Percentiles rank a stretch among this genome's conserved stretches.
Conservation (phyloP, 352 stramenopile genomes). For the Phytopythium ostracodes region DNA sequence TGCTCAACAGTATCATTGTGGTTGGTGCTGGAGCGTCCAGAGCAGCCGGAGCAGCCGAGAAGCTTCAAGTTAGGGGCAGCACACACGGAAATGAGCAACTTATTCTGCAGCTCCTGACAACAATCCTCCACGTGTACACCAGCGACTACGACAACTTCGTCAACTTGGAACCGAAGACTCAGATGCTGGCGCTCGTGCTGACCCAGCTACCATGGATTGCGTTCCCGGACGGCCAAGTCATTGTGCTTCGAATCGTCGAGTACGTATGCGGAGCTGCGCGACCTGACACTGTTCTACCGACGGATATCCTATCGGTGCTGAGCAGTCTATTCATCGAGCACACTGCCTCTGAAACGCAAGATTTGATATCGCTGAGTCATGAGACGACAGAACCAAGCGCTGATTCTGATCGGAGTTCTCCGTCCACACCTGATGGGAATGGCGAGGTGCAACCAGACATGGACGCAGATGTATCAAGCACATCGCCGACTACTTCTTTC, state of each 20-base stretch:
- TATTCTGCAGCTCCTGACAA: conserved; percentile 57
- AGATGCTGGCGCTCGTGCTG: conserved; percentile 61
- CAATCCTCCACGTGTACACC: conserved; percentile 67
- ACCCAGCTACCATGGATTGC: conserved; percentile 52
- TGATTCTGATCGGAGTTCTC: background rate
- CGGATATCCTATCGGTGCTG: conserved; percentile 61
- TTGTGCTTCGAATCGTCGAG: conserved; percentile 75
- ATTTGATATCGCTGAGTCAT: conserved; percentile 3
- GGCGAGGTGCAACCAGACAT: too few species aligned
- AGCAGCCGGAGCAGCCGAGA: background rate
- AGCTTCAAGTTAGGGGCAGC: conserved; percentile 1
- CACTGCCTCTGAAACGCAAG: conserved; percentile 23
- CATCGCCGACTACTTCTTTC: background rate
- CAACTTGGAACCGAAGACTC: conserved; percentile 64
- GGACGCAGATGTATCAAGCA: background rate
- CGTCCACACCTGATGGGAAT: background rate
- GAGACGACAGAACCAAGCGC: background rate
- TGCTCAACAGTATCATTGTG: conserved; percentile 44
- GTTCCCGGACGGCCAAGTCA: conserved; percentile 57
- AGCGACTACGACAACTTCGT: conserved; percentile 70
- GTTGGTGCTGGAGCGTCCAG: conserved; percentile 10
- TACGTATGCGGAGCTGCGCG: conserved; percentile 63
- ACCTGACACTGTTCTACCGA: conserved; percentile 33
- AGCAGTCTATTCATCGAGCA: conserved; percentile 63
- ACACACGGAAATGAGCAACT: conserved; percentile 35